Percentiles rank a stretch among this genome's conserved stretches.
These are phyloP conservation scores for Cucumis cinereus DNA, from an alignment of 306 rosid species.

Conservation along the genomic window DNA sequence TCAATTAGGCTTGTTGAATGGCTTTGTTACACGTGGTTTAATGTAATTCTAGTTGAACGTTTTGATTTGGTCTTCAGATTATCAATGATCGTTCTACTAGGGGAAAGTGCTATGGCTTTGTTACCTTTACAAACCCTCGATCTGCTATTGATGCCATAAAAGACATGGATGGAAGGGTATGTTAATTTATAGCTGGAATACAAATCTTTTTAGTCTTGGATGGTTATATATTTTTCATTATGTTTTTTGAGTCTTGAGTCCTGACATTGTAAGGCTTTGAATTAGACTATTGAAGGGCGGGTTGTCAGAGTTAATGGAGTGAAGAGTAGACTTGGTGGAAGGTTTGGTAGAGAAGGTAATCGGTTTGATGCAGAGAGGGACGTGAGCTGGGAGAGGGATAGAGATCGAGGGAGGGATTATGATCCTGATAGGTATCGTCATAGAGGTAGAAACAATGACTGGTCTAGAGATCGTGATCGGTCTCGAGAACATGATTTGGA, in stretches of 20 bases:
- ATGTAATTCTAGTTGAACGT: not conserved
- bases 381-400: constrained; percentile 40
- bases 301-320: constrained; percentile 77
- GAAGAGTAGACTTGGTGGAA: constrained; percentile 54
- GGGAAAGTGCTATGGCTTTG: constrained; percentile 90
- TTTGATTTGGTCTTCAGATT: constrained; percentile 37
- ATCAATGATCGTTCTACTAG: constrained; percentile 58
- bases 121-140: constrained; percentile 79
- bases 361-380: constrained; percentile 37
- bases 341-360: constrained; percentile 55
- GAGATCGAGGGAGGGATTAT: constrained; percentile 39
- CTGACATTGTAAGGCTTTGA: constrained; percentile 16
- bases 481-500: constrained; percentile 42
- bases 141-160: constrained; percentile 76
- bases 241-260: constrained; percentile 8
- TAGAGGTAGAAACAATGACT: constrained; percentile 28
- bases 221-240: not conserved
- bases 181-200: constrained; percentile 1
- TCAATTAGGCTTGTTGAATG: not conserved
- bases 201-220: not conserved
- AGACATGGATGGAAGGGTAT: constrained; percentile 90
- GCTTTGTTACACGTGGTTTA: not conserved
- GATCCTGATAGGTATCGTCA: constrained; percentile 39
- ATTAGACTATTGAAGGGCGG: constrained; percentile 71
- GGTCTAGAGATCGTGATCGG: constrained; percentile 46